Percentiles rank a stretch among this genome's conserved stretches.
These are phyloP conservation scores for Phoma herbarum DNA, from an alignment of 2,329 filamentous ascomycete species.

Conservation along the genomic window DNA sequence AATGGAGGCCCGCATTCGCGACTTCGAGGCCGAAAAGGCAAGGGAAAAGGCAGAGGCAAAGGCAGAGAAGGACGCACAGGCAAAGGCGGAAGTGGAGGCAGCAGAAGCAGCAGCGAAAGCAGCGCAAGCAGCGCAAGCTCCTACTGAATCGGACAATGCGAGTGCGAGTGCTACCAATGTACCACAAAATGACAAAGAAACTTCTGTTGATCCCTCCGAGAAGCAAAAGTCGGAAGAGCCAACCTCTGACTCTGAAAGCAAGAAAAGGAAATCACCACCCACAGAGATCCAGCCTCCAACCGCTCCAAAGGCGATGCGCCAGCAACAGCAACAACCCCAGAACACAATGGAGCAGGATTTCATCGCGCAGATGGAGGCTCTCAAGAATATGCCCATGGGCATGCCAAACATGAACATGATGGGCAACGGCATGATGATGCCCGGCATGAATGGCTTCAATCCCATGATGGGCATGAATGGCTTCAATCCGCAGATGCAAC, in stretches of 20 bases:
- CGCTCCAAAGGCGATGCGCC: conserved; percentile 57
- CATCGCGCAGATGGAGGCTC: conserved; percentile 56
- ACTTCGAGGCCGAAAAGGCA: conserved; percentile 68
- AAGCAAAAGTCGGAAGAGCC: conserved; percentile 31
- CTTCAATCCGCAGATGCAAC: conserved; percentile 18
- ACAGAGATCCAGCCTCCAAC: conserved; percentile 64
- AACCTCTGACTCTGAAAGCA: conserved; percentile 58
- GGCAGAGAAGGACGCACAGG: conserved; percentile 51
- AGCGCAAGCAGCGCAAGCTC: conserved; percentile 30
- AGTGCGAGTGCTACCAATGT: conserved; percentile 22
- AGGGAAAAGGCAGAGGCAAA: conserved; percentile 53
- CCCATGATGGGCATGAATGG: conserved; percentile 39
- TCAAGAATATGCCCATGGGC: conserved; percentile 54
- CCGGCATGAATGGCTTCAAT: conserved; percentile 51
- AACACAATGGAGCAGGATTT: conserved; percentile 51
- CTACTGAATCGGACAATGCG: conserved; percentile 19
- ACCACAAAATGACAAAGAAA: conserved; percentile 23
- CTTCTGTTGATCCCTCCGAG: conserved; percentile 22
- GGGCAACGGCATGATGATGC: conserved; percentile 44
- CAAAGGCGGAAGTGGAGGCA: conserved; percentile 52
- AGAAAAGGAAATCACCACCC: conserved; percentile 83
- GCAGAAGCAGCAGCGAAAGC: conserved; percentile 41
- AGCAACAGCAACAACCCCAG: conserved; percentile 47
- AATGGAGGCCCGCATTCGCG: conserved; percentile 77
- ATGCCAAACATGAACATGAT: conserved; percentile 45